Evolutionary conservation across 2,329 filamentous ascomycete genomes (phyloP).

Genomic region (Ophiostoma pallidulum): DNA sequence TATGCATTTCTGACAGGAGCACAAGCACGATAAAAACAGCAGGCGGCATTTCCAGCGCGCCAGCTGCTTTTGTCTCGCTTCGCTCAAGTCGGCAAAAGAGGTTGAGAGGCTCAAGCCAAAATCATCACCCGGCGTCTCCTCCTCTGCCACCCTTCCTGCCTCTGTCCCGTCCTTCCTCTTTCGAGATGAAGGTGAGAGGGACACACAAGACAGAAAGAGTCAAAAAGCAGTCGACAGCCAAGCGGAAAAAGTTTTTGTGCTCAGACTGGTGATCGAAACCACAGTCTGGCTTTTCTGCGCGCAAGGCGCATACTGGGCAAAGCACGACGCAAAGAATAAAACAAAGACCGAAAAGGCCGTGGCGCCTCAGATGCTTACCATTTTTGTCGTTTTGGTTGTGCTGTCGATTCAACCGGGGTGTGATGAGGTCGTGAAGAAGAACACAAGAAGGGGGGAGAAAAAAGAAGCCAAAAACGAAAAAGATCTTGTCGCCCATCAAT

Average conservation of each 20-base stretch:
- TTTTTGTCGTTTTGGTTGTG: constrained; percentile 40
- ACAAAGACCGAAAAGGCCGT: constrained; percentile 20
- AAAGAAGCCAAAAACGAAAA: constrained; percentile 6
- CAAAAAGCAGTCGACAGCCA: constrained; percentile 14
- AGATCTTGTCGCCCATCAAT: background rate
- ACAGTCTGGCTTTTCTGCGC: constrained; percentile 17
- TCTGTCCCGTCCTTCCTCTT: constrained; percentile 21
- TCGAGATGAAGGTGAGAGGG: constrained; percentile 32
- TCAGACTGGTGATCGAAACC: constrained; percentile 10
- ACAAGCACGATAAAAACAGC: background rate
- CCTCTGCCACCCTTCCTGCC: background rate
- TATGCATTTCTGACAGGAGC: no score
- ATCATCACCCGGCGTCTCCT: constrained; percentile 40
- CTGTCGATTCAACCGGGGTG: constrained; percentile 25
- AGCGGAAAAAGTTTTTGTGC: constrained; percentile 12
- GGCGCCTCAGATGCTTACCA: constrained; percentile 55
- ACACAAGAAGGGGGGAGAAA: constrained; percentile 2
- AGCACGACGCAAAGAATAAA: constrained; percentile 21
- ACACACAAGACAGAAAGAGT: background rate
- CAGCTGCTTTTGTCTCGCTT: no score
- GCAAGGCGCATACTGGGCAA: constrained; percentile 16
- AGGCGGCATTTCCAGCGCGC: constrained; percentile 38
- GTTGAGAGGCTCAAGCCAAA: constrained; percentile 50
- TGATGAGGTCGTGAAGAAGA: constrained; percentile 21
- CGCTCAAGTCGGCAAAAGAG: no score